Base-by-base conservation (phyloP, 768 basidiomycete genomes). In the Pleurotus platypus region DNA sequence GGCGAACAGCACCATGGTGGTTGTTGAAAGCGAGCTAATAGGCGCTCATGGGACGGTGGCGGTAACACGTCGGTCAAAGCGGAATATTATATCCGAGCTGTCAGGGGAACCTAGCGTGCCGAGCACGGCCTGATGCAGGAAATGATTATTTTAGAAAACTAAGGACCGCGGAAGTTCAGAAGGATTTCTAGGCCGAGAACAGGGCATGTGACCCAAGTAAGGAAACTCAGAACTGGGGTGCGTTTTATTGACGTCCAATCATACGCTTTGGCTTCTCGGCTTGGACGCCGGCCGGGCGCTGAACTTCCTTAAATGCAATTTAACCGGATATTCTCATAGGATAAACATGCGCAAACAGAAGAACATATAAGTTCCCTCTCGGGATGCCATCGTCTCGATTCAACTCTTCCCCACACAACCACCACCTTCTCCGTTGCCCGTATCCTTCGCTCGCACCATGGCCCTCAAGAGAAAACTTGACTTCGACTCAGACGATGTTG, bases 381-480 rank as follows among this genome's bases (percentile, higher is more conserved):
- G 57, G 27, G 39, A 40, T 18, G 51, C 26, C n/a, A 20, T 13
- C 39, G 20, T n/a, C 20, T 24, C n/a, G 4, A 12, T 54, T n/a
- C 35, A 51, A 40, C 49, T 59, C 50, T 54, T 47, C 57, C 37
- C 47, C 27, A 24, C 50, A 26, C 5, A 55, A 55, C 57, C 58
- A 53, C 46, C 60, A 57, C 54, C 27, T 11, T 65, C 51, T 45
- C 49, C 57, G 47, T 49, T 46, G 15, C 40, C 30, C 55, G 30
- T 3, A 35, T 35, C 30, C 11, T 39, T 50, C 57, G 46, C 55
- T 51, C 60, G 53, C 62, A 60, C 61, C 51, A 92, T 90, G 89
- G 77, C 84, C 42, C 61, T 89, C 67, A 93, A 92, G 70, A 81
- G 90, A 68, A 93, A 93, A 75, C 76, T 88, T 51, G 82, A 85